Evolutionary conservation across 169 alveolate genomes (phyloP).

Genomic region (Plasmodium inui): DNA sequence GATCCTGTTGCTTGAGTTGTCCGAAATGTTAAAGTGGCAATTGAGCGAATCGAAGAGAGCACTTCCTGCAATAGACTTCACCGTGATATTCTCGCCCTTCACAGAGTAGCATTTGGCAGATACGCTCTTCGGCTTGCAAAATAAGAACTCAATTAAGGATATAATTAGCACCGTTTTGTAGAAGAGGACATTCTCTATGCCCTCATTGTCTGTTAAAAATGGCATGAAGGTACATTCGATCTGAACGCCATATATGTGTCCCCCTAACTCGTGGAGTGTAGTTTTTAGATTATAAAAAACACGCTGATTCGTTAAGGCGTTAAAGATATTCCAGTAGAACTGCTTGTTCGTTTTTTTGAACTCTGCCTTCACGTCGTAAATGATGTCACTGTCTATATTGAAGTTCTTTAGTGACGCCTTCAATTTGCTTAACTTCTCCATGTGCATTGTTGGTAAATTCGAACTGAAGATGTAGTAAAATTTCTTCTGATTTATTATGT

Average conservation of each 20-base stretch:
- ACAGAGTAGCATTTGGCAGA: slow-evolving; percentile 35
- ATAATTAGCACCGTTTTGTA: slow-evolving; percentile 42
- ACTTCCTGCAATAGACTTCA: slow-evolving; percentile 35
- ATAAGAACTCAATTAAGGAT: slow-evolving; percentile 51
- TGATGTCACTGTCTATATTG: slow-evolving; percentile 6
- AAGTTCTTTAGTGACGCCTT: slow-evolving; percentile 27
- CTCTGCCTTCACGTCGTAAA: slow-evolving; percentile 62
- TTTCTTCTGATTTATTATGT: slow-evolving; percentile 52
- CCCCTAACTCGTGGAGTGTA: slow-evolving; percentile 49
- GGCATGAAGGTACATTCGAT: slow-evolving; percentile 66
- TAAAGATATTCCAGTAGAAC: slow-evolving; percentile 69
- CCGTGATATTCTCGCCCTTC: slow-evolving; percentile 4
- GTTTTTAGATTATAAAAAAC: slow-evolving; percentile 54
- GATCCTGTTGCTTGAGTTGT: slow-evolving; percentile 24
- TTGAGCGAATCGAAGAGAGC: slow-evolving; percentile 27
- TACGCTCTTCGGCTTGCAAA: slow-evolving; percentile 31
- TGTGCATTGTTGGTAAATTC: slow-evolving; percentile 30
- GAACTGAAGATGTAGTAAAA: slow-evolving; percentile 47
- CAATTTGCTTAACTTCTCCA: slow-evolving; percentile 15
- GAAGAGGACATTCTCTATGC: slow-evolving; percentile 15
- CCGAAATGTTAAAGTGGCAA: slow-evolving; percentile 46
- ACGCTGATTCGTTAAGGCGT: slow-evolving; percentile 42
- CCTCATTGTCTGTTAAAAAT: slow-evolving; percentile 51
- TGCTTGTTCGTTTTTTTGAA: slow-evolving; percentile 46
- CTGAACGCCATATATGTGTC: slow-evolving; percentile 39